Percentiles rank a stretch among this genome's conserved stretches.
Evolutionary conservation across 345 rosid genomes (phyloP).

Genomic region (Euphorbia lathyris): DNA sequence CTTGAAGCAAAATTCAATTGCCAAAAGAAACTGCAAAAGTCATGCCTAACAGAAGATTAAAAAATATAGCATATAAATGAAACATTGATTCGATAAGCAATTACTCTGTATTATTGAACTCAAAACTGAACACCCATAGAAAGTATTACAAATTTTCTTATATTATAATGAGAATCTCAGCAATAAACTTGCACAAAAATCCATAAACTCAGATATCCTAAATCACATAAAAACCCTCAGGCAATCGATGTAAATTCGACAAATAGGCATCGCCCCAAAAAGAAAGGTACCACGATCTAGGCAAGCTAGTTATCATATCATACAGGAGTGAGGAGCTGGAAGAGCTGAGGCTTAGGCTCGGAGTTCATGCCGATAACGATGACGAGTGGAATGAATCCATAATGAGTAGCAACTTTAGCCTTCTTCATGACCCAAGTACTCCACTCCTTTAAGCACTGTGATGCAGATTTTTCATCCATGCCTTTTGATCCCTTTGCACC

Average conservation of each 20-base stretch:
- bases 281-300: conserved; percentile 15
- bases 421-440: conserved; percentile 81
- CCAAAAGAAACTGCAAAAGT: background rate
- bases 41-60: background rate
- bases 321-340: conserved; percentile 85
- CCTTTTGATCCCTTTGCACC: conserved; percentile 46
- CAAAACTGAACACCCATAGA: background rate
- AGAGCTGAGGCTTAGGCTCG: conserved; percentile 85
- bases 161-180: background rate
- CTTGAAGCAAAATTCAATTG: background rate
- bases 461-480: conserved; percentile 39
- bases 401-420: conserved; percentile 85
- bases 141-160: conserved; percentile 3
- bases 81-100: background rate
- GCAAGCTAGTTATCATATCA: conserved; percentile 20
- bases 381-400: conserved; percentile 87
- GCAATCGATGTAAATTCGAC: conserved; percentile 32
- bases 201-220: conserved; percentile 10
- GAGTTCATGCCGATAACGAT: conserved; percentile 92
- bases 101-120: conserved; percentile 1
- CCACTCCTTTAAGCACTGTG: conserved; percentile 75
- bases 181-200: background rate
- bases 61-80: background rate
- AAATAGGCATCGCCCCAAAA: conserved; percentile 25
- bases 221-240: conserved; percentile 2